Evolutionary conservation across 148 eudicot genomes (phyloP), one percentile per base, ranked within the genome.

Genomic region (Bassia scoparia): DNA sequence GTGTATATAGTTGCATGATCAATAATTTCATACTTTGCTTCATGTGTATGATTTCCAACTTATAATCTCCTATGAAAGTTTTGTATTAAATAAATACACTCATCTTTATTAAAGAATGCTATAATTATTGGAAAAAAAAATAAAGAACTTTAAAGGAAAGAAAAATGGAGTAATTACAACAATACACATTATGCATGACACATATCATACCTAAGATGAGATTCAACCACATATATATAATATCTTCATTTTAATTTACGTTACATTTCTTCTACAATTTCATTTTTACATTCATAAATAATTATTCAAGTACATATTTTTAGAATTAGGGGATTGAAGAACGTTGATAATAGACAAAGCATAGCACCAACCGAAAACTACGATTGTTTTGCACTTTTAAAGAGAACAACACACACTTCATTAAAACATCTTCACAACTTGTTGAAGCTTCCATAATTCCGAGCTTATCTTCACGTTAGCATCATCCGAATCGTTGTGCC

Each of bases 391-490:
- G 72, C 53, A 63, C 78, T 13, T 72, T 87, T 38, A 90, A 79
- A 20, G 90, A 7, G 90, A 38, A 87, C 85, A 44, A 68, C 75
- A 18, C 82, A 89, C 56, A 67, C 55, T 71, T 87, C 90, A n/a
- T 68, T 59, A 53, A 90, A 86, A 37, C 92, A 3, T 84, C 83
- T 69, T 90, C 96, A 65, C 96, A 90, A 30, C 89, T 88, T 0
- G 77, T 81, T 1, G 87, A 64, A 9, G 85, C 86, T 20, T 84
- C 87, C 82, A 88, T 83, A 3, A 87, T n/a, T n/a, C 86, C 5
- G 86, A 77, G 46, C 86, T 87, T 27, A 90, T 76, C 53, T 84
- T 80, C 0, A 83, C 54, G 71, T 88, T 88, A 0, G 92, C 90
- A 27, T 90, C 92, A 2, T n/a, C 49, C 26, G 60, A 87, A 3